Percentiles rank a stretch among this genome's conserved stretches.
Conservation (phyloP, 495 filamentous ascomycete species). For the Aspergillus conjunctus region DNA sequence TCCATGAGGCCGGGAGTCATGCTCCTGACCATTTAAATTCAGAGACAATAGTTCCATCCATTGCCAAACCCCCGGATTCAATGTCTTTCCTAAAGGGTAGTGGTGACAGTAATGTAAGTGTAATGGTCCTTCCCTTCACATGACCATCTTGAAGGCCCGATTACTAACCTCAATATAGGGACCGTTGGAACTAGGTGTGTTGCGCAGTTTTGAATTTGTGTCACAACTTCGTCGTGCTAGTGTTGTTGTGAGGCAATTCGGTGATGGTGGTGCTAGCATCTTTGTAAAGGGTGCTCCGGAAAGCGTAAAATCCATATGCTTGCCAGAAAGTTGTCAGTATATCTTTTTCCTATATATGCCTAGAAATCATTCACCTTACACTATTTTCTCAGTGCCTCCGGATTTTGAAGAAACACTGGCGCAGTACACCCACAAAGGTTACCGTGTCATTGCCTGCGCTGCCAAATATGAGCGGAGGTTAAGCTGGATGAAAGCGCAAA, state of each 20-base stretch:
- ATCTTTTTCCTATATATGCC: slow-evolving; percentile 16
- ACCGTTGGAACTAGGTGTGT: slow-evolving; percentile 76
- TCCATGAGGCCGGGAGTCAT: slow-evolving; percentile 71
- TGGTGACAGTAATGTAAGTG: slow-evolving; percentile 31
- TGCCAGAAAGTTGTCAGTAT: slow-evolving; percentile 70
- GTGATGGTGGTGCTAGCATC: slow-evolving; percentile 73
- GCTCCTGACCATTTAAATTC: slow-evolving; percentile 54
- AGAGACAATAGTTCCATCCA: slow-evolving; percentile 72
- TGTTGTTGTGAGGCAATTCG: slow-evolving; percentile 86
- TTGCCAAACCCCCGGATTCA: slow-evolving; percentile 73
- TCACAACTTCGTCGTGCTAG: slow-evolving; percentile 92
- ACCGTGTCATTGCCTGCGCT: slow-evolving; percentile 96
- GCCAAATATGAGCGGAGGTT: slow-evolving; percentile 83
- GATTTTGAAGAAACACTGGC: slow-evolving; percentile 87
- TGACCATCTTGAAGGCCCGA: not conserved
- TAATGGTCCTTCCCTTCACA: slow-evolving; percentile 17
- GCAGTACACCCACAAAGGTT: slow-evolving; percentile 93
- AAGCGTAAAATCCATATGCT: slow-evolving; percentile 91
- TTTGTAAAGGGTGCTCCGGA: slow-evolving; percentile 98
- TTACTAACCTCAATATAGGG: slow-evolving; percentile 23
- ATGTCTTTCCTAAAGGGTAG: not conserved
- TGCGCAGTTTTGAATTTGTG: slow-evolving; percentile 94
- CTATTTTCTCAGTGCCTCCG: slow-evolving; percentile 60
- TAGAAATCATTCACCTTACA: not conserved
- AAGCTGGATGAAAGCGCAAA: slow-evolving; percentile 91